Base-by-base conservation (phyloP, 2,329 filamentous ascomycete genomes). In the Chrysoporthe deuterocubensis region DNA sequence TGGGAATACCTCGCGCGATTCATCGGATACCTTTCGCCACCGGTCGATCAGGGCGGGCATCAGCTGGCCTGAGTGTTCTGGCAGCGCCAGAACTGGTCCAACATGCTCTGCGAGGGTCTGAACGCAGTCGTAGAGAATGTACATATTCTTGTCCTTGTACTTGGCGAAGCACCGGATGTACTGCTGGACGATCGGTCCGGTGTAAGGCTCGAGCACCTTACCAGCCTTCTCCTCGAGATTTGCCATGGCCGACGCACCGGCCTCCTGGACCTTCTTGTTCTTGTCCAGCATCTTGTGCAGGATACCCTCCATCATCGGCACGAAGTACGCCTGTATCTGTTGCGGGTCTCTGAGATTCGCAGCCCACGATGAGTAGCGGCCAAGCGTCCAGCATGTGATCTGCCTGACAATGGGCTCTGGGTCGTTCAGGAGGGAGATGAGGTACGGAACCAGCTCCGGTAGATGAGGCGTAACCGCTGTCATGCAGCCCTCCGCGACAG, bases 131-230 rank as follows among this genome's bases (percentile, higher is more conserved):
- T 99, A 99, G 44, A 99, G 87, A 65, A 98, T 96, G 82, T 96
- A 97, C 89, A 98, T 97, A 82, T 99, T 99, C 75, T 93, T 91
- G 79, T 98, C 95, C 85, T 99, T 98, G 87, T 98, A 99, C 80
- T 92, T 94, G 64, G 85, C 87, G 80, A 99, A 99, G 79, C 96
- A 99, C 69, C 87, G 85, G 64, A 97, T 94, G 75, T 95, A 98
- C 77, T 98, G 96, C 70, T 90, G 90, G 64, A 98, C 88, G 74
- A 99, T 98, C 37, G 94, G 92, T 40, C 90, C 87, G 74, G 93
- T 94, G 80, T 97, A 99, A 0, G 93, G 93, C 71, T 90, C 89
- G 54, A 99, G 82, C 70, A 90, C 86, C 71, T 89, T 89, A 68
- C 93, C 93, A 0, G 96, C 92, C 78, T 96, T 96, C 78, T 98